Conservation (phyloP, 306 rosid species). For the Oemleria cerasiformis region DNA sequence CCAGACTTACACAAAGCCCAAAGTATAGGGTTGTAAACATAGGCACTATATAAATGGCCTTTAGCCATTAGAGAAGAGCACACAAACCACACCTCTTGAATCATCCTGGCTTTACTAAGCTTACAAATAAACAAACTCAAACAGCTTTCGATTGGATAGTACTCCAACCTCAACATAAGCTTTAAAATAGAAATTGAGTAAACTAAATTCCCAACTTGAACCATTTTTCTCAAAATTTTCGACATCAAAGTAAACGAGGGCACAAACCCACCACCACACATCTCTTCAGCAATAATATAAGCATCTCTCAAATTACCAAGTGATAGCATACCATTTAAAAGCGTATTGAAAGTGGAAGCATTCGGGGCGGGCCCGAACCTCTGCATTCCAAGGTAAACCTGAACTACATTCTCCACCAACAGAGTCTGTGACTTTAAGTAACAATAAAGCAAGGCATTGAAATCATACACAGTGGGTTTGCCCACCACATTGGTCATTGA, state of each 20-base stretch:
- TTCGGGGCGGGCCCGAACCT: conserved; percentile 40
- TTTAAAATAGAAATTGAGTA: conserved; percentile 25
- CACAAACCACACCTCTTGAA: conserved; percentile 25
- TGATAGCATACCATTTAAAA: conserved; percentile 39
- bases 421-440: conserved; percentile 34
- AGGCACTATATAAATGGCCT: conserved; percentile 21
- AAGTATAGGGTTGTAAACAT: conserved; percentile 34
- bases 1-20: conserved; percentile 45
- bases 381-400: conserved; percentile 40
- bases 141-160: conserved; percentile 31
- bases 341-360: conserved; percentile 41
- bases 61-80: conserved; percentile 19
- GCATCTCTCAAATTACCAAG: conserved; percentile 28
- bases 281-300: conserved; percentile 33
- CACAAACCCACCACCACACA: conserved; percentile 33
- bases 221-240: conserved; percentile 29
- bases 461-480: conserved; percentile 45
- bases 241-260: conserved; percentile 39
- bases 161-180: conserved; percentile 41
- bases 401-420: conserved; percentile 19
- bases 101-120: conserved; percentile 36
- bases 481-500: conserved; percentile 30
- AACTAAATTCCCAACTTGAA: conserved; percentile 23
- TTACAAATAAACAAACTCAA: conserved; percentile 28
- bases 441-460: conserved; percentile 36